Conservation (phyloP, 2,329 filamentous ascomycete species). For the Colletotrichum filicis region DNA sequence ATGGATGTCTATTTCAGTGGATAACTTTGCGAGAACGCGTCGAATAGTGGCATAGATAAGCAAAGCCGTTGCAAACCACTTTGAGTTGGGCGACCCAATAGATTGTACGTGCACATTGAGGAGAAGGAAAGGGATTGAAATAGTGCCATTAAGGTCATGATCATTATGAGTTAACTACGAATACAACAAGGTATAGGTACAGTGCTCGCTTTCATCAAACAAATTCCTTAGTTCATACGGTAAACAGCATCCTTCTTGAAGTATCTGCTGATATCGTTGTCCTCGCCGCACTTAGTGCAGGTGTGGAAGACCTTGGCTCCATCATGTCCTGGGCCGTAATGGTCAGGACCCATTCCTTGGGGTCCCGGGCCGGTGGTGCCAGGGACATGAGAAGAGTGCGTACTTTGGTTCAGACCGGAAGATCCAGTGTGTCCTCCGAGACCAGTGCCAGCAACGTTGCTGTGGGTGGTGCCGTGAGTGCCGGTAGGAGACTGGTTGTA, state of each 20-base stretch:
- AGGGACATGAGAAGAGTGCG: constrained; percentile 5
- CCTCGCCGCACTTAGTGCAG: constrained; percentile 32
- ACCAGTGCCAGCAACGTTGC: constrained; percentile 7
- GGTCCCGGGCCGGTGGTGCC: constrained; percentile 14
- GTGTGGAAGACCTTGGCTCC: constrained; percentile 36
- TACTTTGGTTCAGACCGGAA: constrained; percentile 24
- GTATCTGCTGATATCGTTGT: constrained; percentile 37
- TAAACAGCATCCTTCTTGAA: constrained; percentile 36
- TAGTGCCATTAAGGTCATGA: constrained; percentile 7
- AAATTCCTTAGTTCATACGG: constrained; percentile 24
- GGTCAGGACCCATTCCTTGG: constrained; percentile 27
- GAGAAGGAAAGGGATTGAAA: too few relatives aligned
- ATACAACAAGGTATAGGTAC: constrained; percentile 12
- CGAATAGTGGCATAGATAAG: too few relatives aligned
- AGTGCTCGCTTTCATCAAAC: constrained; percentile 5
- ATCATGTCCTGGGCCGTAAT: constrained; percentile 35
- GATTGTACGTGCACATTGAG: too few relatives aligned
- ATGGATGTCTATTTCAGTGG: too few relatives aligned
- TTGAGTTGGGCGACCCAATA: too few relatives aligned
- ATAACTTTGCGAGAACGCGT: too few relatives aligned
- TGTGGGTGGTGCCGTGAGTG: background rate
- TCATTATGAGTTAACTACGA: constrained; percentile 16
- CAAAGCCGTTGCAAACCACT: too few relatives aligned
- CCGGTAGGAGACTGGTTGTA: constrained; percentile 14
- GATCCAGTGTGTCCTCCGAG: constrained; percentile 19